phyloP scores from a whole-genome alignment of 2,329 filamentous ascomycete species.

The Fusarium guadeloupense region DNA sequence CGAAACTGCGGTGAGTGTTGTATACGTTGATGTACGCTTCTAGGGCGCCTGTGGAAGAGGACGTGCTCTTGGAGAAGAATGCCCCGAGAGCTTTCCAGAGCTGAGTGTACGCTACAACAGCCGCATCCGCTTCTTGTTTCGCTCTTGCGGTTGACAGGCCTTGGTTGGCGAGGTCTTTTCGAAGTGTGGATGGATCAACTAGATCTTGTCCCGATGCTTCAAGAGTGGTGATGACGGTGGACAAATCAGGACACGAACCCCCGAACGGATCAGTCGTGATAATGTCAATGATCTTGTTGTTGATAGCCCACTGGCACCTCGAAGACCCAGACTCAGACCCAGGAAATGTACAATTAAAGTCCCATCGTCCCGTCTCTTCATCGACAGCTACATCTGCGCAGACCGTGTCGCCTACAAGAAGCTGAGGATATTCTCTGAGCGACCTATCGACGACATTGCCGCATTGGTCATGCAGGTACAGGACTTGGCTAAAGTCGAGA shows the following conservation, averaged over 20 bases:
- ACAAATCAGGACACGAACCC: slow-evolving; percentile 48
- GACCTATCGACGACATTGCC: slow-evolving; percentile 41
- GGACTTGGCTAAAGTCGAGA: slow-evolving; percentile 45
- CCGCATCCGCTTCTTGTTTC: slow-evolving; percentile 38
- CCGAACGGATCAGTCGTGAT: slow-evolving; percentile 49
- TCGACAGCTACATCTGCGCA: slow-evolving; percentile 45
- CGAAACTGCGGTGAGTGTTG: slow-evolving; percentile 42
- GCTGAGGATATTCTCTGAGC: slow-evolving; percentile 43
- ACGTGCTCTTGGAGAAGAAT: slow-evolving; percentile 42
- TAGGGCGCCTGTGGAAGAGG: slow-evolving; percentile 36
- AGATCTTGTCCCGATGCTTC: slow-evolving; percentile 43
- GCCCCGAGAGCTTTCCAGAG: slow-evolving; percentile 47
- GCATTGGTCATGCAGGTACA: slow-evolving; percentile 51
- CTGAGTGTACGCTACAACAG: slow-evolving; percentile 43
- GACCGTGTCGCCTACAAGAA: slow-evolving; percentile 46
- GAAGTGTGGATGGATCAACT: slow-evolving; percentile 40
- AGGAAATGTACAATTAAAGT: slow-evolving; percentile 51
- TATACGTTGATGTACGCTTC: slow-evolving; percentile 48
- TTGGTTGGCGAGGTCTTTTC: slow-evolving; percentile 40
- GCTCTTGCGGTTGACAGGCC: slow-evolving; percentile 29
- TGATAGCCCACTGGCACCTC: slow-evolving; percentile 47
- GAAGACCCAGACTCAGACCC: slow-evolving; percentile 43
- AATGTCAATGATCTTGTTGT: slow-evolving; percentile 46
- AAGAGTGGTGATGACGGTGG: slow-evolving; percentile 49
- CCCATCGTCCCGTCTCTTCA: slow-evolving; percentile 44